Evolutionary conservation across 139 green algal species (phyloP).

Genomic region (Zygnema cylindricum): DNA sequence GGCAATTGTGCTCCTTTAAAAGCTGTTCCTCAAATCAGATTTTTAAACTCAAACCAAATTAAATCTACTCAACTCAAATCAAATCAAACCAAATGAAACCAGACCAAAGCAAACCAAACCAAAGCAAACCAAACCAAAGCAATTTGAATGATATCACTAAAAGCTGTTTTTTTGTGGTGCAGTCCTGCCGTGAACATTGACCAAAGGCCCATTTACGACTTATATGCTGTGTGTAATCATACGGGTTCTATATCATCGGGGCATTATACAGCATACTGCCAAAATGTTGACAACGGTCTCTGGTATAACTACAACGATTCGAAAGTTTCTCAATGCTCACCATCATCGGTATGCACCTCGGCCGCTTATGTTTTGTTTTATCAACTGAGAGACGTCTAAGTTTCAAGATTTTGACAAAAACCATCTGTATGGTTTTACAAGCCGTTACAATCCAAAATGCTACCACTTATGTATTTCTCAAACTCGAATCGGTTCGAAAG

Average conservation of each 20-base stretch:
- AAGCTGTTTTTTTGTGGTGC: slow-evolving; percentile 17
- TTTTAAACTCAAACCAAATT: too few relatives aligned
- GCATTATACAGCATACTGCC: slow-evolving; percentile 92
- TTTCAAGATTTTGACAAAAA: background rate
- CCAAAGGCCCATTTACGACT: slow-evolving; percentile 77
- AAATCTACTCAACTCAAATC: too few relatives aligned
- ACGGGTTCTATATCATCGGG: slow-evolving; percentile 86
- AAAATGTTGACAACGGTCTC: slow-evolving; percentile 54
- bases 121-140: too few relatives aligned
- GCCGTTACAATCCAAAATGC: too few relatives aligned
- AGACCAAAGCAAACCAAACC: too few relatives aligned
- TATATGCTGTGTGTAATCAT: slow-evolving; percentile 92
- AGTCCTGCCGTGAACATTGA: slow-evolving; percentile 17
- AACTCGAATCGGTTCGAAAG: too few relatives aligned
- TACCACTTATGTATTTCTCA: too few relatives aligned
- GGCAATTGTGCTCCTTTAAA: too few relatives aligned
- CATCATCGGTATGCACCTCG: slow-evolving; percentile 6
- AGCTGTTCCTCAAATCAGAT: too few relatives aligned
- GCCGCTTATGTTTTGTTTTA: slow-evolving; percentile 55
- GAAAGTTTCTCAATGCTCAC: slow-evolving; percentile 75
- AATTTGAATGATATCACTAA: too few relatives aligned
- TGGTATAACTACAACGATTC: slow-evolving; percentile 92
- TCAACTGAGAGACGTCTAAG: slow-evolving; percentile 13
- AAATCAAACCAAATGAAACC: too few relatives aligned
- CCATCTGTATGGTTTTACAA: too few relatives aligned